Percentiles rank a stretch among this genome's conserved stretches.
Conservation (phyloP, 257 asterid genomes). For the Salvia splendens region DNA sequence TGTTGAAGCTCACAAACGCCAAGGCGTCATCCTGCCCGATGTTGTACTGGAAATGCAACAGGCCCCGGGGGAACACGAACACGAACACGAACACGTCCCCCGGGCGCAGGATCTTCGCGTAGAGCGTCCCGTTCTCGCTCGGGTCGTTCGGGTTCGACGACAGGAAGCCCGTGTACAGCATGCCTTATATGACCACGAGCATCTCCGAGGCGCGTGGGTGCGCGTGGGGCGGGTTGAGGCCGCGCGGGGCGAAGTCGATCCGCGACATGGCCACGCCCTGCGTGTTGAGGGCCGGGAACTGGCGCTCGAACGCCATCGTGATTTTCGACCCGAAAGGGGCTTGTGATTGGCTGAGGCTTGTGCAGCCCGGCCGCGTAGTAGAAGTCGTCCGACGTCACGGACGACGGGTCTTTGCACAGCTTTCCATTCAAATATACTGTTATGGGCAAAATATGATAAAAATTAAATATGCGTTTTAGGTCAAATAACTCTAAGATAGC, state of each 20-base stretch:
- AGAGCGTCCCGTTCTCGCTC: constrained; percentile 24
- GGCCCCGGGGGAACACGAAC: constrained; percentile 38
- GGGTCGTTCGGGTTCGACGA: constrained; percentile 33
- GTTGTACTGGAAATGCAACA: constrained; percentile 36
- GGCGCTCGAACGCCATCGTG: constrained; percentile 22
- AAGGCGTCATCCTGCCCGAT: constrained; percentile 22
- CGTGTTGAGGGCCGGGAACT: constrained; percentile 40
- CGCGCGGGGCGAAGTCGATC: constrained; percentile 31
- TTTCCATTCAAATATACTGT: constrained; percentile 35
- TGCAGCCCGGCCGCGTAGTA: constrained; percentile 26
- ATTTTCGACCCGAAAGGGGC: constrained; percentile 26
- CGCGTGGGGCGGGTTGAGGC: constrained; percentile 41
- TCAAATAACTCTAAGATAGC: too few species aligned
- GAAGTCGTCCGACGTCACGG: constrained; percentile 30
- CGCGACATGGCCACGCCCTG: constrained; percentile 36
- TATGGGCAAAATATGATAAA: too few species aligned
- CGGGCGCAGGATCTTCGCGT: constrained; percentile 7
- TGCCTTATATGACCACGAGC: constrained; percentile 33
- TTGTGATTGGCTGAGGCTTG: constrained; percentile 20
- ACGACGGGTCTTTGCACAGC: constrained; percentile 27
- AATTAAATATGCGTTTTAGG: too few species aligned
- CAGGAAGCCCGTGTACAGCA: constrained; percentile 34
- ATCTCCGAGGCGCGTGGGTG: constrained; percentile 45
- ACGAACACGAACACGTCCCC: constrained; percentile 39
- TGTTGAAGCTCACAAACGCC: constrained; percentile 33